phyloP scores from a whole-genome alignment of 331 rosid genomes.

The Acacia concinna region DNA sequence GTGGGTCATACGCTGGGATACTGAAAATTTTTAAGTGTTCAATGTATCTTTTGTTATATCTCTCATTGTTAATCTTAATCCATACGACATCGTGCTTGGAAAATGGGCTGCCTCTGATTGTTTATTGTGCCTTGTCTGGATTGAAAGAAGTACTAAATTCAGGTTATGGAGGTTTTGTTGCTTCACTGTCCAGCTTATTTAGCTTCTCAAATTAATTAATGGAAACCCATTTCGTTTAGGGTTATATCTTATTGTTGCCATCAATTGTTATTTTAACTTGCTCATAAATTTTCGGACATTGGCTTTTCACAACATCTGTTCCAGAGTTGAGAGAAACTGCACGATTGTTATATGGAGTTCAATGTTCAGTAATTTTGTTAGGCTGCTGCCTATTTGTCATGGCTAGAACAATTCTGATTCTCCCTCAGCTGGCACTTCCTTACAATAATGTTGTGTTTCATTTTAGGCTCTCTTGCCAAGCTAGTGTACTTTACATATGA shows the following conservation, averaged over 20 bases:
- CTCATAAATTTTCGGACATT: slow-evolving; percentile 1
- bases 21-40: not conserved
- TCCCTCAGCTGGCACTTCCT: slow-evolving; percentile 9
- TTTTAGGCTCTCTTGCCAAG: slow-evolving; percentile 79
- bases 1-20: not conserved
- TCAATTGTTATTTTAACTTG: not conserved
- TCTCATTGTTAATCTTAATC: not conserved
- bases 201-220: slow-evolving; percentile 4
- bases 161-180: not conserved
- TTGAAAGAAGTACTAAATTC: not conserved
- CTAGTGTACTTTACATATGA: slow-evolving; percentile 75
- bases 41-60: not conserved
- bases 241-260: slow-evolving; percentile 15
- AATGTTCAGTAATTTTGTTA: slow-evolving; percentile 18
- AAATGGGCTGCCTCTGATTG: slow-evolving; percentile 1
- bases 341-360: slow-evolving; percentile 2
- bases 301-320: not conserved
- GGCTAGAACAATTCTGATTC: slow-evolving; percentile 26
- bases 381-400: not conserved
- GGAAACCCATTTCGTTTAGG: slow-evolving; percentile 15
- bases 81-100: not conserved
- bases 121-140: not conserved
- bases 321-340: not conserved
- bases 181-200: not conserved
- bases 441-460: slow-evolving; percentile 19